Evolutionary conservation across 306 rosid species (phyloP), one percentile per base, ranked within the genome.

Genomic region (Dalbergia cultrata): DNA sequence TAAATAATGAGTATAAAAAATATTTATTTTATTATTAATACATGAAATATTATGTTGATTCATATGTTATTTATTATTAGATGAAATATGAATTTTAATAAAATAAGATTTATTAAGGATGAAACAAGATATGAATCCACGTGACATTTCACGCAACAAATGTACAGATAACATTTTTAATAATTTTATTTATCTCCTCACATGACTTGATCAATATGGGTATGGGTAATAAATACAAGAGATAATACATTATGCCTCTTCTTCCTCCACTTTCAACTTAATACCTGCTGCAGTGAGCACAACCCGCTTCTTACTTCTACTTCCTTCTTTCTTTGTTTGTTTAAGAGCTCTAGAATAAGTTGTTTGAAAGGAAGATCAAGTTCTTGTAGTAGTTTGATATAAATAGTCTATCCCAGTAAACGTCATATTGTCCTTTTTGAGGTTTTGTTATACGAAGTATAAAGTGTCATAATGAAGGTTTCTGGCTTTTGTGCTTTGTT

Each of bases 381-480:
- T 37, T 5, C 53, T 10, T 47, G 16, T 26, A 49, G 12, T 49
- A 9, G 52, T 26, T 60, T 35, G 62, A 37, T 67, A 19, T 44
- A 9, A 9, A 62, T 34, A 76, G 33, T 47, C 11, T 6, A 37
- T 41, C n/a, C n/a, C 14, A 34, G 10, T 60, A 7, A 3, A 26
- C 31, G 44, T 13, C 26, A 44, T 22, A 62, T 58, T 66, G 66
- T 81, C 50, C 37, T 8, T 19, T 54, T 62, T 43, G 64, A 73
- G 58, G 35, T 11, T 59, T 47, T 3, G 12, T 44, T 54, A 39
- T 5, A n/a, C 39, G 74, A 5, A 31, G 41, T 37, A 67, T 31
- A 18, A 33, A 33, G 63, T 63, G 67, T 62, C 80, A 79, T 56
- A 35, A 93, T 90, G 98, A 92, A 90, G 89, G 58, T 74, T 87